phyloP scores from a whole-genome alignment of 192 early-diverging fungal species.

The Coemansia sp. region DNA sequence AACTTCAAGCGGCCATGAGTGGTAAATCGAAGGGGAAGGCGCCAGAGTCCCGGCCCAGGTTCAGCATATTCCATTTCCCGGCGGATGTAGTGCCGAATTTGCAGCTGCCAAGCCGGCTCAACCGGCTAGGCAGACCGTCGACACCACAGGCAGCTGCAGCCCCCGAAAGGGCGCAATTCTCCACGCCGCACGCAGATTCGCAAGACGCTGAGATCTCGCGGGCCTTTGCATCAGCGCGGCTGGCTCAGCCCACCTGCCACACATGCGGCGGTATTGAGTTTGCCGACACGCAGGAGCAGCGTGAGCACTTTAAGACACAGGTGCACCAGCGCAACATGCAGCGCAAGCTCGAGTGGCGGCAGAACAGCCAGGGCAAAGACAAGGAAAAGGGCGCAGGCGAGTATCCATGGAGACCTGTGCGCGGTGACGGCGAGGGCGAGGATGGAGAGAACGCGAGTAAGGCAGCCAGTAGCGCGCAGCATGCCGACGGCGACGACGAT shows the following conservation, averaged over 20 bases:
- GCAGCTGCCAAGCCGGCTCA: not conserved
- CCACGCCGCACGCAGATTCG: conserved; percentile 1
- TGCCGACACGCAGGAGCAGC: conserved; percentile 16
- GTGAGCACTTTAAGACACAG: conserved; percentile 20
- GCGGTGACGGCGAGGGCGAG: no score
- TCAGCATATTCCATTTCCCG: conserved; percentile 9
- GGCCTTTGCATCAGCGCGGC: conserved; percentile 19
- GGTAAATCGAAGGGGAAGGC: not conserved
- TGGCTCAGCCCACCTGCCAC: conserved; percentile 26
- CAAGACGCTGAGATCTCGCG: not conserved
- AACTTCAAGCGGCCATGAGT: not conserved
- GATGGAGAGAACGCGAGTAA: no score
- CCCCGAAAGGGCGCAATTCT: conserved; percentile 1
- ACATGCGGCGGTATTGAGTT: conserved; percentile 45
- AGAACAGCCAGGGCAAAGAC: not conserved
- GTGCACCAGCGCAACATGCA: conserved; percentile 24
- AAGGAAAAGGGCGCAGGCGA: not conserved
- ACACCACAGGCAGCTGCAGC: not conserved
- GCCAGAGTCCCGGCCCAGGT: not conserved
- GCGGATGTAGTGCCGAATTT: not conserved
- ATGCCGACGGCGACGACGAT: not conserved
- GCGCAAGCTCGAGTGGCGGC: conserved; percentile 25
- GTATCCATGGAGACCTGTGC: conserved; percentile 32
- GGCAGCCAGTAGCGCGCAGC: no score
- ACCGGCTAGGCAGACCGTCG: not conserved